Evolutionary conservation across 1,139 yeast genomes (phyloP).

Genomic region (Magnusiomyces ingens): DNA sequence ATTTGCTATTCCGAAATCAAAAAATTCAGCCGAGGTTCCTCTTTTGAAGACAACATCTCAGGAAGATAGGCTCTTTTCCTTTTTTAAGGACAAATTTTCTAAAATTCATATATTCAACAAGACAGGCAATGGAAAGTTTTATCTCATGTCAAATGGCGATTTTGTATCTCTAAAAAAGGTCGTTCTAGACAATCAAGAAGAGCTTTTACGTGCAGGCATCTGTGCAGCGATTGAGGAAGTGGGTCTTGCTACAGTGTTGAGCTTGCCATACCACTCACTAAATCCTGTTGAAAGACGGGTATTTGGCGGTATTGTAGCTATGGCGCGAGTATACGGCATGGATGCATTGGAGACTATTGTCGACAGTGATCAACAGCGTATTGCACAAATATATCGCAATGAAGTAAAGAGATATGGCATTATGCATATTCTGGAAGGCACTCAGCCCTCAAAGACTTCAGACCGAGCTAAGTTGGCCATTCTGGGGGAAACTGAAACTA

Average conservation of each 20-base stretch:
- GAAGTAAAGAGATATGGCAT: conserved; percentile 1
- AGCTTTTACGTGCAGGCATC: neutral
- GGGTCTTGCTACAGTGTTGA: neutral
- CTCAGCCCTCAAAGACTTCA: neutral
- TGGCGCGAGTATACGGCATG: neutral
- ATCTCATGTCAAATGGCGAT: conserved; percentile 3
- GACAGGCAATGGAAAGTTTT: neutral
- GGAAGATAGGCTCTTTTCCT: neutral
- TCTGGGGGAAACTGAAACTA: neutral
- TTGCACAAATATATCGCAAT: conserved; percentile 4
- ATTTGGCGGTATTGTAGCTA: neutral
- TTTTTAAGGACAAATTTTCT: neutral
- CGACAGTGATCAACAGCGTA: neutral
- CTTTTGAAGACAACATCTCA: too few relatives aligned
- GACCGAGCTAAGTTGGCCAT: neutral
- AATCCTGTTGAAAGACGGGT: neutral
- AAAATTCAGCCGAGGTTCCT: too few relatives aligned
- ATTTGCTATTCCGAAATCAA: too few relatives aligned
- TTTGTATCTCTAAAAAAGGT: neutral
- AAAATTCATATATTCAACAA: neutral
- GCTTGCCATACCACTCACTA: neutral
- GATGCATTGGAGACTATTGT: neutral
- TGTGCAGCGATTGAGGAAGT: neutral
- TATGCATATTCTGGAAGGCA: neutral
- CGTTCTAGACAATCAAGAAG: neutral